These are phyloP conservation scores for Phytophthora pinifolia DNA, from an alignment of 352 stramenopile genomes.

Conservation along the genomic window DNA sequence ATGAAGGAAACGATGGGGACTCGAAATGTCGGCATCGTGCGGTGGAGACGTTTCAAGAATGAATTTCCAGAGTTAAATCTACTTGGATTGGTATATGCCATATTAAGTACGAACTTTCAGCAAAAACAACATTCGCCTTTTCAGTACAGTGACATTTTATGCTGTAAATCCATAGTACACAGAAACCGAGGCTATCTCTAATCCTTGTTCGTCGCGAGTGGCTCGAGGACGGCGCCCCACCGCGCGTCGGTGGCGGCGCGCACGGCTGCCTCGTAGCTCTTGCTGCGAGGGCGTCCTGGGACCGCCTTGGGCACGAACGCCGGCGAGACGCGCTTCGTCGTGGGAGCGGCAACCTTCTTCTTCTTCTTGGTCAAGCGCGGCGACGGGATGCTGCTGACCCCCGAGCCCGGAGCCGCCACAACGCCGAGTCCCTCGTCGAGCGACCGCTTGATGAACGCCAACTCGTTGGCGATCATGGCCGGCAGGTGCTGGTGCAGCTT, in stretches of 20 bases:
- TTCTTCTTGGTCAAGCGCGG: conserved; percentile 14
- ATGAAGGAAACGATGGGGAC: conserved; percentile 28
- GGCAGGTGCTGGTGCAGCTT: conserved; percentile 44
- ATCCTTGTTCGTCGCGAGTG: conserved; percentile 25
- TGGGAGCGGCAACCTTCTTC: conserved; percentile 13
- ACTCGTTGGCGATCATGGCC: conserved; percentile 39
- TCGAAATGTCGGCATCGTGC: conserved; percentile 9
- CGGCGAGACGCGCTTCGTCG: conserved; percentile 11
- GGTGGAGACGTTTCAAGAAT: neutral
- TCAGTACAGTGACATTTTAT: no score
- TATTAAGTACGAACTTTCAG: neutral
- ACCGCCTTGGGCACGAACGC: conserved; percentile 7
- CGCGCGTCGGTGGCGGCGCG: conserved; percentile 26
- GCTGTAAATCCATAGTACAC: no score
- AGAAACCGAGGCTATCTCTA: no score
- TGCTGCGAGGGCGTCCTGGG: conserved; percentile 18
- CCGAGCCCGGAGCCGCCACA: conserved; percentile 12
- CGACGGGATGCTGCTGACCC: conserved; percentile 1
- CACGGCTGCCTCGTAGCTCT: conserved; percentile 33
- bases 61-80: neutral
- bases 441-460: conserved; percentile 42
- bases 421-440: conserved; percentile 31
- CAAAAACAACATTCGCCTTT: no score
- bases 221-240: conserved; percentile 32
- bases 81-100: neutral